Evolutionary conservation across 495 filamentous ascomycete species (phyloP).

Genomic region (Filosporella fistucella): DNA sequence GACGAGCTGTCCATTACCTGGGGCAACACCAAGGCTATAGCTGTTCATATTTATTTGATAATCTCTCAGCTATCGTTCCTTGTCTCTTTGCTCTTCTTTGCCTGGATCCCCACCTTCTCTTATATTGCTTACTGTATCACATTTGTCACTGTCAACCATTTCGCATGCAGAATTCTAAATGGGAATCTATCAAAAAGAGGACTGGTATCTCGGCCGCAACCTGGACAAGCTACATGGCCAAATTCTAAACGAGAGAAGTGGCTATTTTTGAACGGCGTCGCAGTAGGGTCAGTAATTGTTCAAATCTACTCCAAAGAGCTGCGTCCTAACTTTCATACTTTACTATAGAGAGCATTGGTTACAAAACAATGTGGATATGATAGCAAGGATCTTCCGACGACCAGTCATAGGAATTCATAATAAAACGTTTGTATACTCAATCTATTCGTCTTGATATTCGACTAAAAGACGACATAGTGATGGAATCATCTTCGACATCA

Average conservation of each 20-base stretch:
- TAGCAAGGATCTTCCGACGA: constrained; percentile 70
- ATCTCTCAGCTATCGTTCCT: constrained; percentile 45
- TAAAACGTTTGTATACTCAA: no score
- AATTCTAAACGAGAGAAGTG: constrained; percentile 61
- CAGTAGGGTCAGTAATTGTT: constrained; percentile 54
- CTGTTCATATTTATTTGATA: constrained; percentile 45
- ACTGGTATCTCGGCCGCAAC: no score
- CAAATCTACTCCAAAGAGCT: no score
- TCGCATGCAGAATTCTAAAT: constrained; percentile 36
- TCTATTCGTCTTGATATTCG: no score
- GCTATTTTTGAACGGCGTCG: constrained; percentile 71
- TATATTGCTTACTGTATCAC: constrained; percentile 26
- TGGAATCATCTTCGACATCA: constrained; percentile 70
- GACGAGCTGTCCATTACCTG: constrained; percentile 51
- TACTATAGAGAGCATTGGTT: constrained; percentile 55
- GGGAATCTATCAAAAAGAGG: constrained; percentile 3
- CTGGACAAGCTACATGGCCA: no score
- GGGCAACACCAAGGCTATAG: constrained; percentile 43
- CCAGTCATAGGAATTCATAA: constrained; percentile 75
- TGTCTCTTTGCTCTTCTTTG: constrained; percentile 42
- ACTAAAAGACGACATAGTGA: no score
- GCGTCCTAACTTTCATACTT: no score
- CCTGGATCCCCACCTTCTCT: constrained; percentile 46
- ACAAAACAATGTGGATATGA: constrained; percentile 63
- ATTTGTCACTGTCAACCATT: constrained; percentile 42